Base-by-base conservation (phyloP, 495 filamentous ascomycete species). In the Lasiosphaeria hispida region DNA sequence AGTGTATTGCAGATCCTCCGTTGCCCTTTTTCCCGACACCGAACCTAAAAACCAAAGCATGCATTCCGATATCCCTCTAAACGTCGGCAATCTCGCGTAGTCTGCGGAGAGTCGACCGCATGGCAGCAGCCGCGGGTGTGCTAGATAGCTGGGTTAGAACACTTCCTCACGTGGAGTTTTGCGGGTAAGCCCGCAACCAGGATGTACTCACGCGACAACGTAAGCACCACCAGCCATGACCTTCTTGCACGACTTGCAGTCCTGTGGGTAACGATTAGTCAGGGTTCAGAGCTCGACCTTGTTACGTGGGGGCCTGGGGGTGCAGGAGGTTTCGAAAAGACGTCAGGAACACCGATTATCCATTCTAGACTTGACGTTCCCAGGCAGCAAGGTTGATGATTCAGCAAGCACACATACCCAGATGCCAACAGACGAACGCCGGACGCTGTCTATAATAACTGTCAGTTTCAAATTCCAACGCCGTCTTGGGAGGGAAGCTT, bases 11-110 rank as follows among this genome's bases (percentile, higher is more conserved):
- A 63, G 60, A 69, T 60, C 62, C 65, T 64, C 63, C 63, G 57
- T 66, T 67, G 63, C 65, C 69, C 69, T 69, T 72, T 68, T 73
- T 63, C 69, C 60, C 66, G 65, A 73, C 65, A 72, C 70, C 70
- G 61, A 69, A 73, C 55, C 67, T 48, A 54, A 66, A 72, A 70
- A 57, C 56, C 39, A 63, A 68, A 63, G 49, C 55, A 66, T 51
- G 61, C 61, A 64, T 54, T 55, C 60, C 45, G 14, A 30, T 43
- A 30, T 40, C 42, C 66, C 59, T 70, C 73, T 91, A 98, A 72
- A 95, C 89, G 86, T 97, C 94, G 73, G 90, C 89, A 81, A 97
- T 95, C 79, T 97, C 94, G 73, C 94, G 87, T 80, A 98, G 85
- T 82, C 94, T 86, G 76, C 95, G 89, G 76, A 98, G 94, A 65